These are phyloP conservation scores for Thuja plicata DNA, from an alignment of 83 land plant genomes.

Conservation along the genomic window DNA sequence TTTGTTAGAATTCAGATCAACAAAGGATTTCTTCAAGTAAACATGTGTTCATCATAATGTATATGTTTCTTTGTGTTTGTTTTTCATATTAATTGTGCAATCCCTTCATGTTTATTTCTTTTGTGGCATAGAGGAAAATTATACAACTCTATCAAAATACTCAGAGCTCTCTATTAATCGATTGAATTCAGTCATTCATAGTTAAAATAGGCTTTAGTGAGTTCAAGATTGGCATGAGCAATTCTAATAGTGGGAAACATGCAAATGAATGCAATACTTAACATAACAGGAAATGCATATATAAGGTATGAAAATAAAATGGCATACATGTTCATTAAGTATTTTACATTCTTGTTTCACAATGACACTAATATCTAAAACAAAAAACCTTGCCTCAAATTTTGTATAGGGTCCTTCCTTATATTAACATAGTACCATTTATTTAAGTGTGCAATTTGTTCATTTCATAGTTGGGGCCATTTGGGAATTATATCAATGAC, in stretches of 20 bases:
- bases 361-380: slow-evolving; percentile 49
- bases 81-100: background rate
- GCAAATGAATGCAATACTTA: background rate
- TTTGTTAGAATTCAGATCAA: background rate
- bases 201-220: too few relatives aligned
- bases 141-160: background rate
- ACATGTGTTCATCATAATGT: background rate
- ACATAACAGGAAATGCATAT: background rate
- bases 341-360: slow-evolving; percentile 64
- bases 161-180: background rate
- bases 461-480: too few relatives aligned
- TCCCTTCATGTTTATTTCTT: background rate
- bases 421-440: too few relatives aligned
- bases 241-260: background rate
- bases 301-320: background rate
- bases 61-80: background rate
- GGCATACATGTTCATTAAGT: slow-evolving; percentile 60
- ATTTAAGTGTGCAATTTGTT: too few relatives aligned
- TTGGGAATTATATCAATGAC: too few relatives aligned
- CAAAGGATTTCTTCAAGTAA: background rate
- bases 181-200: background rate
- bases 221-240: background rate
- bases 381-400: too few relatives aligned
- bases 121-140: background rate
- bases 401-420: too few relatives aligned